Percentiles rank a stretch among this genome's conserved stretches.
Conservation (phyloP, 768 basidiomycete species). For the Leccinum broughii region DNA sequence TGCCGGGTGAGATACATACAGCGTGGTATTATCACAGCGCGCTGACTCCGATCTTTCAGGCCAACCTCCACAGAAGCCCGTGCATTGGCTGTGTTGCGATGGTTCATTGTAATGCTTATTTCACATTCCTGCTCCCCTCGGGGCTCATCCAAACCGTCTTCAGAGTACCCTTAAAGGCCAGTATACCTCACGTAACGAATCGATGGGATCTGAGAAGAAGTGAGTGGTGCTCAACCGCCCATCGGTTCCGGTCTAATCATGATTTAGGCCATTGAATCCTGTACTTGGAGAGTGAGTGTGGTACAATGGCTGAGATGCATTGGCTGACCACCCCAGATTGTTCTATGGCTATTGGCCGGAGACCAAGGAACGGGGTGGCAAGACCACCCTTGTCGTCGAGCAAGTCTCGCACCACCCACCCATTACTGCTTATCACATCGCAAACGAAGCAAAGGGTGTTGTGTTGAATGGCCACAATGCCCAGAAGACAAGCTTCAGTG, state of each 20-base stretch:
- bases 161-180: conserved; percentile 93
- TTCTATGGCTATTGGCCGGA: conserved; percentile 93
- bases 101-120: conserved; percentile 77
- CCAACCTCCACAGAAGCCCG: too few relatives aligned
- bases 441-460: conserved; percentile 77
- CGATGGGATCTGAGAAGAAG: conserved; percentile 98
- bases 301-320: neutral
- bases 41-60: too few relatives aligned
- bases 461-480: conserved; percentile 84
- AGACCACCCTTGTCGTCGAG: conserved; percentile 83
- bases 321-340: conserved; percentile 43
- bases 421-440: conserved; percentile 84
- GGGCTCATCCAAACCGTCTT: conserved; percentile 6
- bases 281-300: conserved; percentile 83
- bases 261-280: conserved; percentile 84
- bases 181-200: conserved; percentile 92
- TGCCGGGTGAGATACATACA: too few relatives aligned
- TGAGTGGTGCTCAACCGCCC: conserved; percentile 35
- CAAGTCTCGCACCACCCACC: conserved; percentile 97
- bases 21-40: too few relatives aligned
- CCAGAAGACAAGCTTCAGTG: conserved; percentile 93
- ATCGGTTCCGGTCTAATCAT: conserved; percentile 13
- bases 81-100: conserved; percentile 78
- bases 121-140: neutral
- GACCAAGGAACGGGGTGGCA: conserved; percentile 61